Percentiles rank a stretch among this genome's conserved stretches.
These are phyloP conservation scores for Suhomyces taliae DNA, from an alignment of 1,139 yeast species.

Conservation along the genomic window DNA sequence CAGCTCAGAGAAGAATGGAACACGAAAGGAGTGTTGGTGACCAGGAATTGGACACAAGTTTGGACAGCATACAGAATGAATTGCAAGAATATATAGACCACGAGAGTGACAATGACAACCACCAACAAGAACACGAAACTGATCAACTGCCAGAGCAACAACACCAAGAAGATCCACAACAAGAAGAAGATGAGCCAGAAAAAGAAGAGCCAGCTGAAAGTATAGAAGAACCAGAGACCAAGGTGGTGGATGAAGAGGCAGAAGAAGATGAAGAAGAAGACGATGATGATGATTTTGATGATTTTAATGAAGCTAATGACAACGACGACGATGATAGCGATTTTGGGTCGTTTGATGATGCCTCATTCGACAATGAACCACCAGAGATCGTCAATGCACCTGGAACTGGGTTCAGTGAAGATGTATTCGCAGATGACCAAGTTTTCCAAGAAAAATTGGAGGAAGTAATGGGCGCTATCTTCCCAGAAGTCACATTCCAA, in stretches of 20 bases:
- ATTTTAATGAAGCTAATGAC: constrained; percentile 26
- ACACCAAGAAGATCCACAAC: neutral
- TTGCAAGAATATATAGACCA: constrained; percentile 3
- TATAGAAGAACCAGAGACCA: neutral
- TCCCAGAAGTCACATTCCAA: constrained; percentile 13
- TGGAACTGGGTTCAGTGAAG: constrained; percentile 3
- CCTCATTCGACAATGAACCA: constrained; percentile 33
- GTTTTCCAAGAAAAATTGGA: constrained; percentile 19
- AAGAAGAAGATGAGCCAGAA: neutral
- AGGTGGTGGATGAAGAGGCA: neutral
- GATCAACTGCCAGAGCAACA: too few relatives aligned
- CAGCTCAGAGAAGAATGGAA: too few relatives aligned
- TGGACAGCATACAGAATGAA: constrained; percentile 8
- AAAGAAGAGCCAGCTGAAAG: neutral
- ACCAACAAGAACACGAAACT: neutral
- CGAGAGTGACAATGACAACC: constrained; percentile 1
- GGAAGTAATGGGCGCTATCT: constrained; percentile 22
- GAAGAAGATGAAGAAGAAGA: constrained; percentile 4
- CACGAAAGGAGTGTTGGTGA: too few relatives aligned
- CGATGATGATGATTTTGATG: constrained; percentile 31
- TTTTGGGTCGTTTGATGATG: constrained; percentile 40
- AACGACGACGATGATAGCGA: constrained; percentile 19
- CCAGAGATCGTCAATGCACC: constrained; percentile 15
- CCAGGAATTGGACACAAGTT: neutral
- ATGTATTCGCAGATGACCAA: constrained; percentile 14